Evolutionary conservation across 2,329 filamentous ascomycete genomes (phyloP).

Genomic region (Epichloe coenophiala): DNA sequence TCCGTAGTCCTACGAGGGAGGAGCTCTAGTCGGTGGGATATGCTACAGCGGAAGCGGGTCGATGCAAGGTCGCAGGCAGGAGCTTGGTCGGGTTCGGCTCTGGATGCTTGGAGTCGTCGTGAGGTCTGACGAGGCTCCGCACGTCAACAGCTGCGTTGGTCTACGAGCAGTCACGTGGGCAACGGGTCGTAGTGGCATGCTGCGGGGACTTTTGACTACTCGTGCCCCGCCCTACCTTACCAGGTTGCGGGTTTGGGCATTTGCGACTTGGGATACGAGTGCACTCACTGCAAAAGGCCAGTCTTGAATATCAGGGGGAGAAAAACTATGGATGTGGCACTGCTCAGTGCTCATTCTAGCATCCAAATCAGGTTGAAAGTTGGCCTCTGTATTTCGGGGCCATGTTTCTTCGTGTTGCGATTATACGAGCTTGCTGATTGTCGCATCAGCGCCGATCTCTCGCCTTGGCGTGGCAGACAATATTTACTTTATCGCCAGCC

Average conservation of each 20-base stretch:
- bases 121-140: constrained; percentile 9
- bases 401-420: not conserved
- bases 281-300: too few species aligned
- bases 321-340: too few species aligned
- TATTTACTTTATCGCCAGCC: too few species aligned
- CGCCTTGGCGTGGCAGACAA: too few species aligned
- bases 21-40: not conserved
- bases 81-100: not conserved
- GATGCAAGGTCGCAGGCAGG: constrained; percentile 8
- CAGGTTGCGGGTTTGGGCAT: too few species aligned
- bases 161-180: not conserved
- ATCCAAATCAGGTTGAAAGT: too few species aligned
- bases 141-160: not conserved
- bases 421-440: not conserved
- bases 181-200: not conserved
- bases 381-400: too few species aligned
- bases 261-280: too few species aligned
- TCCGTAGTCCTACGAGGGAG: not conserved
- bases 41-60: not conserved
- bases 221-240: too few species aligned
- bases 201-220: not conserved
- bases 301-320: too few species aligned
- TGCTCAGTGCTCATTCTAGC: too few species aligned
- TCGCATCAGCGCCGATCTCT: not conserved
- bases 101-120: not conserved